Evolutionary conservation across 495 filamentous ascomycete species (phyloP).

Genomic region (Penicillium diatomitis): DNA sequence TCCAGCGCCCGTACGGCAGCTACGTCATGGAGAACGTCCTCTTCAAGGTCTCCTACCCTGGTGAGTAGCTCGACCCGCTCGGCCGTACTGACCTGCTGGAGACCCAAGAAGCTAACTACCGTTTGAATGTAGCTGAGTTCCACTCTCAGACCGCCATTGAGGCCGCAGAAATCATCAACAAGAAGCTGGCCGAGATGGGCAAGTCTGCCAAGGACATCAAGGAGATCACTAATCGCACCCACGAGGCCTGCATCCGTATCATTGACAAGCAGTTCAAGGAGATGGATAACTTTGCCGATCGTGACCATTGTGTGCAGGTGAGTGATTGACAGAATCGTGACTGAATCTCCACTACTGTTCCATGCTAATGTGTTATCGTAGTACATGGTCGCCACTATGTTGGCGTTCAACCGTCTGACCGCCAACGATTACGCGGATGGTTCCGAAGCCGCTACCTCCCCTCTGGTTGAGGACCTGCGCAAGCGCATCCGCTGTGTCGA

Average conservation of each 20-base stretch:
- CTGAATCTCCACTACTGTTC: background rate
- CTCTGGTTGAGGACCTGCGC: slow-evolving; percentile 80
- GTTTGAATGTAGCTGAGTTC: slow-evolving; percentile 65
- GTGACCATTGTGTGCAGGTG: slow-evolving; percentile 94
- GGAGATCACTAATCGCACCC: slow-evolving; percentile 83
- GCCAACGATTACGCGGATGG: slow-evolving; percentile 90
- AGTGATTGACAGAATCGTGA: background rate
- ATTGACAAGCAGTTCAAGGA: slow-evolving; percentile 99
- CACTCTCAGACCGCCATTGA: slow-evolving; percentile 98
- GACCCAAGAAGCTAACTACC: background rate
- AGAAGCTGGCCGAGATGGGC: slow-evolving; percentile 69
- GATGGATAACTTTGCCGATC: slow-evolving; percentile 99
- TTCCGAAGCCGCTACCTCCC: slow-evolving; percentile 79
- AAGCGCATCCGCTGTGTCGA: slow-evolving; percentile 91
- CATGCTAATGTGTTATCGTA: slow-evolving; percentile 9
- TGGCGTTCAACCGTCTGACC: slow-evolving; percentile 84
- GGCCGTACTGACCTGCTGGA: background rate
- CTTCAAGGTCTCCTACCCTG: slow-evolving; percentile 97
- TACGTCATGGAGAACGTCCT: slow-evolving; percentile 99
- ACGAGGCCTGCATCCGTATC: slow-evolving; percentile 96
- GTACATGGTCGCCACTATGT: slow-evolving; percentile 96
- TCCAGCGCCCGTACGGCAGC: slow-evolving; percentile 91
- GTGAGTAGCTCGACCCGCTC: slow-evolving; percentile 35
- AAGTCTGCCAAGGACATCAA: slow-evolving; percentile 95
- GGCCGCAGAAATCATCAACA: slow-evolving; percentile 78